Conservation (phyloP, 306 rosid genomes). For the Lupinus albus region DNA sequence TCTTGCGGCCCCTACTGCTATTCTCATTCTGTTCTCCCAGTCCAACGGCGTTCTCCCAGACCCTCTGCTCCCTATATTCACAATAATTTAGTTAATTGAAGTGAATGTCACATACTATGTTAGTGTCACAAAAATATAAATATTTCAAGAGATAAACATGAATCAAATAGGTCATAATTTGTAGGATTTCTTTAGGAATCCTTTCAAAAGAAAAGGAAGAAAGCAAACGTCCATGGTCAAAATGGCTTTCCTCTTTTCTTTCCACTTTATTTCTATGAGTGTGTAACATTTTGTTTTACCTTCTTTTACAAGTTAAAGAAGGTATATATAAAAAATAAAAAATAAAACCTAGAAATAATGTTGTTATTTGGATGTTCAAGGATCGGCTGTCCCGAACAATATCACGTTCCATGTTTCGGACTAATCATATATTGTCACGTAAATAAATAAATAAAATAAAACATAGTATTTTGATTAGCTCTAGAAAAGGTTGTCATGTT, state of each 20-base stretch:
- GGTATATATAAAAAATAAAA: no score
- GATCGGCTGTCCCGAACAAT: no score
- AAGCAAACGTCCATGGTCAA: constrained; percentile 16
- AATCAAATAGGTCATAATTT: neutral
- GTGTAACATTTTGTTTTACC: neutral
- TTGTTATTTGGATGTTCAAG: no score
- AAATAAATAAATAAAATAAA: no score
- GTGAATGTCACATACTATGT: no score
- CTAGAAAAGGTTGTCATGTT: no score
- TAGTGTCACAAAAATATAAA: neutral
- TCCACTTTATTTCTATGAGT: neutral
- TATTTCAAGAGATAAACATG: neutral
- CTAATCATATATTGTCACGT: no score
- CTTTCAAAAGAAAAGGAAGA: neutral
- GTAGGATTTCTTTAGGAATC: no score
- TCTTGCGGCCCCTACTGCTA: constrained; percentile 74
- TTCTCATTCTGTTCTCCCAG: constrained; percentile 88
- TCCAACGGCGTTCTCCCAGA: constrained; percentile 93
- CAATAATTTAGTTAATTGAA: neutral
- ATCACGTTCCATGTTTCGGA: no score
- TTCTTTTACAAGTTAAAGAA: neutral
- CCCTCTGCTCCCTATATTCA: constrained; percentile 81
- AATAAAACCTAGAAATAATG: constrained; percentile 37
- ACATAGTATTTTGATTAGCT: no score
- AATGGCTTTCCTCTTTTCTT: constrained; percentile 10